Percentiles rank a stretch among this genome's conserved stretches.
Evolutionary conservation across 1,139 yeast species (phyloP).

Genomic region (Lodderomyces parapsilosis): DNA sequence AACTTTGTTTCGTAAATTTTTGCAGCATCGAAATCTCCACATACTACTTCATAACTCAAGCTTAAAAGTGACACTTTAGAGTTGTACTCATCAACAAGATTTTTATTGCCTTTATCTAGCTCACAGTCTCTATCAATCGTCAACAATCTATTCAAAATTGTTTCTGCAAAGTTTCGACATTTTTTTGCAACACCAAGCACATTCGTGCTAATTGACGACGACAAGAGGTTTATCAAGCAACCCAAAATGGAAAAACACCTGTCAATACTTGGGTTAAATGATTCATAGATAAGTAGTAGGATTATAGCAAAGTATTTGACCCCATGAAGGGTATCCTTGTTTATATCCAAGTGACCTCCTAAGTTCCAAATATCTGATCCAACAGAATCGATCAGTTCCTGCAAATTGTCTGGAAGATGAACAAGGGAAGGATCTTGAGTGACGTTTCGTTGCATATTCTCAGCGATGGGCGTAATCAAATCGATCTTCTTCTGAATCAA

Average conservation of each 20-base stretch:
- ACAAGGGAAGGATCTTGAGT: constrained; percentile 4
- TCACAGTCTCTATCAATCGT: constrained; percentile 7
- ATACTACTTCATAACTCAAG: constrained; percentile 9
- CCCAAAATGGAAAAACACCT: constrained; percentile 19
- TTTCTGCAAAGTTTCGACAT: constrained; percentile 11
- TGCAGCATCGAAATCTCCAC: constrained; percentile 6
- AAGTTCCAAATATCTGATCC: constrained; percentile 28
- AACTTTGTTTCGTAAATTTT: constrained; percentile 8
- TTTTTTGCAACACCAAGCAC: constrained; percentile 13
- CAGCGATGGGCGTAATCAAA: constrained; percentile 11
- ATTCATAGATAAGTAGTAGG: constrained; percentile 21
- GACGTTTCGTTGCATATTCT: constrained; percentile 10
- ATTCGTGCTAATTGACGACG: constrained; percentile 7
- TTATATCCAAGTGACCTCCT: constrained; percentile 11
- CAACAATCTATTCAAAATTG: constrained; percentile 7
- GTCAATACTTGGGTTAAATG: constrained; percentile 13
- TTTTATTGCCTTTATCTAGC: constrained; percentile 1
- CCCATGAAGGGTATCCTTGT: constrained; percentile 7
- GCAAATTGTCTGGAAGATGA: constrained; percentile 7
- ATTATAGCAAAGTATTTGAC: constrained; percentile 22
- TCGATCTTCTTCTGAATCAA: constrained; percentile 11
- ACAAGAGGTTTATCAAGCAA: constrained; percentile 18
- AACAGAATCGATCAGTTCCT: constrained; percentile 15
- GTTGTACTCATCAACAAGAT: constrained; percentile 5
- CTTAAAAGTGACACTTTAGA: constrained; percentile 9